A percentile compares a stretch with the other conserved stretches of the same genome.
These are phyloP conservation scores for Nakazawaea anatomiae DNA, from an alignment of 805 yeast genomes.

Conservation along the genomic window DNA sequence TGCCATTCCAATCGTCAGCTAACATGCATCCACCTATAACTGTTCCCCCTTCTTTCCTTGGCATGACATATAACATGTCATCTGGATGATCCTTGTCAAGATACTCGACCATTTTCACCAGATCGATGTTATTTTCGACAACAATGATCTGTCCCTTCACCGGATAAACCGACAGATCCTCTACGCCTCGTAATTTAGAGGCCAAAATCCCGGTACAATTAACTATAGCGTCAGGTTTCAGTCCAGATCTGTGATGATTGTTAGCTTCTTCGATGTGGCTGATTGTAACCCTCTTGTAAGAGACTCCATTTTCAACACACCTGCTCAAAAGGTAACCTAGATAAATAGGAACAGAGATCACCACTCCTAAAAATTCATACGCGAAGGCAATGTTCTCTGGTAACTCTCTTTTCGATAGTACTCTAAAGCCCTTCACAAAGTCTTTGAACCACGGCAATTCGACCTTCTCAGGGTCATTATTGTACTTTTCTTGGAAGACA, in stretches of 20 bases:
- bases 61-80: conserved; percentile 56
- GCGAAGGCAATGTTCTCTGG: conserved; percentile 32
- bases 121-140: conserved; percentile 37
- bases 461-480: conserved; percentile 10
- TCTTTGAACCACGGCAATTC: conserved; percentile 33
- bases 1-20: conserved; percentile 27
- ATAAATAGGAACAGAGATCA: conserved; percentile 54
- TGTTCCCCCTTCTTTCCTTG: conserved; percentile 70
- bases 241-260: conserved; percentile 30
- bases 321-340: conserved; percentile 44
- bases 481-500: conserved; percentile 22
- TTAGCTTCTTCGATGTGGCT: conserved; percentile 43
- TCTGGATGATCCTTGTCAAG: conserved; percentile 31
- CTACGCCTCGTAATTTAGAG: conserved; percentile 36
- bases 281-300: conserved; percentile 34
- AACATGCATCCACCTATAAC: conserved; percentile 64
- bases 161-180: conserved; percentile 39
- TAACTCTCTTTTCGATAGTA: conserved; percentile 23
- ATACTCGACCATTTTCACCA: conserved; percentile 26
- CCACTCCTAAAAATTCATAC: conserved; percentile 44
- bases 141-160: conserved; percentile 56
- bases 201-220: conserved; percentile 56
- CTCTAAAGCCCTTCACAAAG: conserved; percentile 28
- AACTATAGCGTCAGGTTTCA: conserved; percentile 42
- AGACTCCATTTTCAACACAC: conserved; percentile 40